Evolutionary conservation across 2,329 filamentous ascomycete genomes (phyloP), one percentile per base, ranked within the genome.

Genomic region (Blastomyces emzantsi): DNA sequence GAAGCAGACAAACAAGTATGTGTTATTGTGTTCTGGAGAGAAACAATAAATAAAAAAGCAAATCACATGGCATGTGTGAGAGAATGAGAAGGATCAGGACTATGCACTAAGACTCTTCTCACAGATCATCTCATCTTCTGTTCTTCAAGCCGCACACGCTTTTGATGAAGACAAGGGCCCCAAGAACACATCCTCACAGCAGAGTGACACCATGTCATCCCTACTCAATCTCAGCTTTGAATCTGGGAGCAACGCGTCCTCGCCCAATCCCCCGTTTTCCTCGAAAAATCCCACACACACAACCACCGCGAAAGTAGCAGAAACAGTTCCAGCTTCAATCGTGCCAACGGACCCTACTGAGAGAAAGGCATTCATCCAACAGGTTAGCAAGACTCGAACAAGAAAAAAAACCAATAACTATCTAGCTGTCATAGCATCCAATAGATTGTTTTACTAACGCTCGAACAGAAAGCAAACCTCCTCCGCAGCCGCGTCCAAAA

Each of bases 281-380:
- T 67, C 64, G 59, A 61, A 66, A 55, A 65, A 69, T 65, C 66
- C 66, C 65, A 67, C 67, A 66, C 64, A 69, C 54, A 36, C 56
- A 30, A 36, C 33, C 25, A 43, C 19, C 28, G 15, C 58, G 22
- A 58, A 45, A 51, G 59, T 49, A 67, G 61, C 52, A 55, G 55
- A 65, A 67, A 49, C 41, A 66, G 60, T 39, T 22, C 25, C 66
- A 25, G 62, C 69, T 51, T 67, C 64, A 41, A 64, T 64, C 22
- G 64, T 76, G 17, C 74, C 73, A 17, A 70, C 70, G 45, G 74
- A 78, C 47, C 72, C 75, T 30, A 66, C 71, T 45, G 71, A 73
- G 41, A 73, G 76, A 45, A 76, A 74, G 65, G 60, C 70, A 45
- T 78, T 78, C 63, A 77, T 78, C 58, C 72, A 77, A 70, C 67